phyloP scores from a whole-genome alignment of 2,329 filamentous ascomycete genomes.

The Aspergillus udagawae region DNA sequence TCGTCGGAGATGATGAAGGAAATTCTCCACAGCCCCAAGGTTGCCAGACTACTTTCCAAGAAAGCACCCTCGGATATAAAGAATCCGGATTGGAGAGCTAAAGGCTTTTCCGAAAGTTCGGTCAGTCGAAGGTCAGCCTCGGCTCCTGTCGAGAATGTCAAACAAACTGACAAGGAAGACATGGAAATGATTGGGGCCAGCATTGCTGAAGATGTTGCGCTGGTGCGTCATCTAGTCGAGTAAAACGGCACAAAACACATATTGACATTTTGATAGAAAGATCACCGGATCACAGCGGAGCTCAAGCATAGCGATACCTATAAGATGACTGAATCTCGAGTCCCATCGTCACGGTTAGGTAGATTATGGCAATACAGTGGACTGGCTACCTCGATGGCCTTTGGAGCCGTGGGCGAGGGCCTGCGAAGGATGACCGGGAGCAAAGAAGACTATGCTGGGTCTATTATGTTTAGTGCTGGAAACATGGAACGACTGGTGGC shows the following conservation, averaged over 20 bases:
- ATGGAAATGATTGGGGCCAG: conserved; percentile 31
- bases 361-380: conserved; percentile 94
- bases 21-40: conserved; percentile 58
- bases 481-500: conserved; percentile 93
- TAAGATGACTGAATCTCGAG: conserved; percentile 78
- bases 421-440: conserved; percentile 75
- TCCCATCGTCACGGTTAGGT: conserved; percentile 81
- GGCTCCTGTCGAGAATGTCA: neutral
- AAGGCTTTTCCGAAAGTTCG: neutral
- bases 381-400: conserved; percentile 89
- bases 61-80: conserved; percentile 26
- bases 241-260: neutral
- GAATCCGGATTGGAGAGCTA: neutral
- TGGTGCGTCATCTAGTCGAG: neutral
- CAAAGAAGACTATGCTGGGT: conserved; percentile 56
- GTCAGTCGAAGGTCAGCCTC: neutral
- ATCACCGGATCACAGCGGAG: conserved; percentile 14
- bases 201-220: conserved; percentile 12
- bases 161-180: conserved; percentile 30
- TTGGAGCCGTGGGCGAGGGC: conserved; percentile 82
- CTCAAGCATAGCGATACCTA: conserved; percentile 47
- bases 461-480: conserved; percentile 77
- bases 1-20: conserved; percentile 58
- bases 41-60: conserved; percentile 53
- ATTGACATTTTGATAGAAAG: conserved; percentile 12